Evolutionary conservation across 148 eudicot species (phyloP).

Genomic region (Rhododendron molle): DNA sequence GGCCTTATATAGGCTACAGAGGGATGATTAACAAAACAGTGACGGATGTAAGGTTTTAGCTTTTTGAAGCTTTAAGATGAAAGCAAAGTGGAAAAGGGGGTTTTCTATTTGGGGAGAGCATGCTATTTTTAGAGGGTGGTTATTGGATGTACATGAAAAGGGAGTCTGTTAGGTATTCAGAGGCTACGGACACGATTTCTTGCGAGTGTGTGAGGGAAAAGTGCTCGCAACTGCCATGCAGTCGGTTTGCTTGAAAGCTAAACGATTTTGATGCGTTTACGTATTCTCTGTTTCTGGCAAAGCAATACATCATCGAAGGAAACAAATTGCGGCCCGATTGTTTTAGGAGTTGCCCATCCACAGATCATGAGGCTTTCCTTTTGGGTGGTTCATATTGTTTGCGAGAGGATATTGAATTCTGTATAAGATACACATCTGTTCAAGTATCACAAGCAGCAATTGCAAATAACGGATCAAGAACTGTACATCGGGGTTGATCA

Average conservation of each 20-base stretch:
- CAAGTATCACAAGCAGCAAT: neutral
- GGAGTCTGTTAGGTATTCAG: neutral
- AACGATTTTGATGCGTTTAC: neutral
- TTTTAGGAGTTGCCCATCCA: neutral
- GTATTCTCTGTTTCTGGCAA: neutral
- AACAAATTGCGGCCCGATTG: neutral
- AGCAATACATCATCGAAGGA: neutral
- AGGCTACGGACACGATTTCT: conserved; percentile 7
- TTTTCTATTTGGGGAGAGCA: neutral
- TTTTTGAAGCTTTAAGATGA: conserved; percentile 13
- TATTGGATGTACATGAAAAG: neutral
- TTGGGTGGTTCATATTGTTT: neutral
- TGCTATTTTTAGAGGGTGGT: conserved; percentile 17
- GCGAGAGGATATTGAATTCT: neutral
- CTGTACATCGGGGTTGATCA: neutral
- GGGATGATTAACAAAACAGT: neutral
- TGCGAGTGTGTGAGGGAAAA: neutral
- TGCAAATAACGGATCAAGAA: neutral
- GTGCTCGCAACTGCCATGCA: neutral
- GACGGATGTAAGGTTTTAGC: neutral
- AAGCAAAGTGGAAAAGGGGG: neutral
- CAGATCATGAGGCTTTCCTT: neutral
- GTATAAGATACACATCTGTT: neutral
- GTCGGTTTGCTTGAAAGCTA: neutral
- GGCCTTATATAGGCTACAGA: neutral